Base-by-base conservation (phyloP, 2,329 filamentous ascomycete genomes). In the Sporothrix luriei region DNA sequence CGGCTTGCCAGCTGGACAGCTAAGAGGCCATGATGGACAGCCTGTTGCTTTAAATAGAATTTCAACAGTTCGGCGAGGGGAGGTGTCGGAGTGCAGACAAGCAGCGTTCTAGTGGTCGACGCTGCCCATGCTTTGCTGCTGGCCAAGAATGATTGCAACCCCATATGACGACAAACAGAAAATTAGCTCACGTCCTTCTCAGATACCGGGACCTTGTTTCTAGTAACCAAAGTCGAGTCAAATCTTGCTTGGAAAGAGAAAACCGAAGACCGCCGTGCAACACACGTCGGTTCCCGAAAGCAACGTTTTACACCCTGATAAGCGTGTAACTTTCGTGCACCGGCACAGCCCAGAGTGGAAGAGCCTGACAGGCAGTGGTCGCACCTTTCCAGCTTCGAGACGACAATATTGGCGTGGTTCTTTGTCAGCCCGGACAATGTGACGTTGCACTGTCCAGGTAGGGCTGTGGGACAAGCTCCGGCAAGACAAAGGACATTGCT, bases 31-130 rank as follows among this genome's bases (percentile, higher is more conserved):
- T n/a, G 43, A 24, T 19, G 40, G 43, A 7, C 40, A 29, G 43
- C 43, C 61, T 33, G 16, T 48, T 62, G n/a, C 57, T 49, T 33
- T 49, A 64, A 64, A 49, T 49, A 64, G 61, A 21, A 14, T 29
- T 21, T 48, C n/a, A 40, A 33, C 21, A 64, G 16, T 43, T 33
- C 24, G 13, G 16, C 5, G 61, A 48, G 43, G 24, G 9, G 43
- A 49, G 43, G 43, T 16, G 24, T 16, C 33, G 9, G 33, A 3
- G 4, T 33, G 61, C 10, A 19, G 11, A 7, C 11, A 16, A 21
- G 40, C 26, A 26, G 29, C 9, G n/a, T 11, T 48, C 2, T 9
- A 33, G 33, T 7, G 33, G 7, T 33, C 33, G 4, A 24, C 10
- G 29, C 5, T 11, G 55, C 19, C n/a, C 33, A 61, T 21, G 21